Base-by-base conservation (phyloP, 805 yeast genomes). In the Metschnikowia hibisci region DNA sequence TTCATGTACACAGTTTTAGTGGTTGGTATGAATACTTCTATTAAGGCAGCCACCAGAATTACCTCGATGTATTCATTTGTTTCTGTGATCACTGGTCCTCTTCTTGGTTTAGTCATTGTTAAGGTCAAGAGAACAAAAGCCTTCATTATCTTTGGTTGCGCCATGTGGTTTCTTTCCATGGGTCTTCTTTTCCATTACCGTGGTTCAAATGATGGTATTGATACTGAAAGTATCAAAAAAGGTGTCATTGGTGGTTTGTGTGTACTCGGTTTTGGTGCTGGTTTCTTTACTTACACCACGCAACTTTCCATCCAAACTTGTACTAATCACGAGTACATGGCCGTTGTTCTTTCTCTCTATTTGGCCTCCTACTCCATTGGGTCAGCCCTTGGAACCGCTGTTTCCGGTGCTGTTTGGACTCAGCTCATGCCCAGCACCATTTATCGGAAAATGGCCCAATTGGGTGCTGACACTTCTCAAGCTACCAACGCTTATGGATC, bases 331-430 rank as follows among this genome's bases (percentile, higher is more conserved):
- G 82, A 78, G 55, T 72, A 76, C 61, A 75, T 82, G 80, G 86
- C 85, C 9, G 73, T 77, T 36, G 72, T 77, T 27, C 73, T 81
- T 34, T 73, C 87, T 2, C 60, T 81, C 32, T 78, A 76, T 62
- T 67, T 78, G 51, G 70, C 87, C 2, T 58, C 75, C 16, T 81
- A 80, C 58, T 73, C 77, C 51, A 69, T 83, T 44, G 90, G 90
- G 6, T 60, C 78, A 10, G 84, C 86, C 4, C 52, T 82, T 39
- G 89, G 89, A 16, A 62, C 74, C 26, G 63, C 83, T 18, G 74
- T 84, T 18, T 73, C 86, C 15, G 88, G 87, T 51, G 87, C 87
- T 25, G 71, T 83, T 33, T 84, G 87, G 87, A 77, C 85, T 11
- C 78, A 81, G 50, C 56, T 69, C 13, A 64, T 84, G 53, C 83